Evolutionary conservation across 768 basidiomycete genomes (phyloP).

Genomic region (Atractiella rhizophila): DNA sequence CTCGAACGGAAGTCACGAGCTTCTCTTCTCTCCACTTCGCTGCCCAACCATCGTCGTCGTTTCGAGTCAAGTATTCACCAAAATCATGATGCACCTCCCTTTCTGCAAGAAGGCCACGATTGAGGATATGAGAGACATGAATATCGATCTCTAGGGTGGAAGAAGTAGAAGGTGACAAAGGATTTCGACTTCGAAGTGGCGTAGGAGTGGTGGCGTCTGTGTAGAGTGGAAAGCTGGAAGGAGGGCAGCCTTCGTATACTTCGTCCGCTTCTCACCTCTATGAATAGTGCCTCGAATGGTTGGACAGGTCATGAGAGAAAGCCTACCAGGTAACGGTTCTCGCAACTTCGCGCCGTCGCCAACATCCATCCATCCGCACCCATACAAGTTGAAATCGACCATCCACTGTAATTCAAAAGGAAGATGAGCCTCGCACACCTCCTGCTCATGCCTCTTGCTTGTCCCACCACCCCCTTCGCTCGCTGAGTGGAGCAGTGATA

Average conservation of each 20-base stretch:
- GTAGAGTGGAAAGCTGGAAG: conserved; percentile 14
- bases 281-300: no score
- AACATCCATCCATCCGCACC: conserved; percentile 70
- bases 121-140: conserved; percentile 56
- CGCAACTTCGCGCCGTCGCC: conserved; percentile 26
- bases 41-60: conserved; percentile 24
- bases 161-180: conserved; percentile 20
- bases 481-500: conserved; percentile 31
- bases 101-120: conserved; percentile 39
- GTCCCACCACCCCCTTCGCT: neutral
- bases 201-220: conserved; percentile 18
- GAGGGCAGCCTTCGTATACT: conserved; percentile 4
- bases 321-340: conserved; percentile 23
- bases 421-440: conserved; percentile 70
- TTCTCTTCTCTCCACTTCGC: no score
- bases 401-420: conserved; percentile 72
- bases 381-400: conserved; percentile 81
- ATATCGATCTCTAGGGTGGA: conserved; percentile 54
- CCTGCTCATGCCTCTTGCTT: conserved; percentile 31
- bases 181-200: conserved; percentile 6
- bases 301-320: no score
- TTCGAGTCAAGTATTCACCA: conserved; percentile 31
- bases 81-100: conserved; percentile 45
- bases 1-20: conserved; percentile 62
- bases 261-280: conserved; percentile 2